A percentile compares a stretch with the other conserved stretches of the same genome.
Evolutionary conservation across 306 rosid species (phyloP).

Genomic region (Fagus sylvatica): DNA sequence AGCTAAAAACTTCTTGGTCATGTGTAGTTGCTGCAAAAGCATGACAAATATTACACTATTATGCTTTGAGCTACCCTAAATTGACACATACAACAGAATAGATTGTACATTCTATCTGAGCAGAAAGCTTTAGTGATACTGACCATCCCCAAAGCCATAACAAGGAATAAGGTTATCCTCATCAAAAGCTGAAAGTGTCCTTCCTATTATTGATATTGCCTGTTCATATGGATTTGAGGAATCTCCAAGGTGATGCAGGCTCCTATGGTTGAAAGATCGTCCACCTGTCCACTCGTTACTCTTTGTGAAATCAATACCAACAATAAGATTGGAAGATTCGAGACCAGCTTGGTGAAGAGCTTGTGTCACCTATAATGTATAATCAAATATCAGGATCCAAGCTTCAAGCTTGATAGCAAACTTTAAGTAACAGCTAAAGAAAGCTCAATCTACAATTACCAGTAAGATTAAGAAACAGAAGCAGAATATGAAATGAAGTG

Average conservation of each 20-base stretch:
- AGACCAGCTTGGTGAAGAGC: constrained; percentile 38
- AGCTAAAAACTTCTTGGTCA: constrained; percentile 35
- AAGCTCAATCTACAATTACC: neutral
- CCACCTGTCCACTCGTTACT: constrained; percentile 42
- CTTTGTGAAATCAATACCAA: constrained; percentile 40
- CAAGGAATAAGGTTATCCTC: constrained; percentile 41
- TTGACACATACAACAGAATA: neutral
- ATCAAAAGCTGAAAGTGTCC: constrained; percentile 30
- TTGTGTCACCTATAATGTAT: constrained; percentile 25
- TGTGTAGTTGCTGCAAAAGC: constrained; percentile 27
- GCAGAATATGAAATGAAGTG: neutral
- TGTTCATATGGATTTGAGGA: constrained; percentile 34
- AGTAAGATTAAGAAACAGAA: neutral
- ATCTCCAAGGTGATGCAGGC: constrained; percentile 36
- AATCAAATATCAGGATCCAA: neutral
- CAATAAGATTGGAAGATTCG: constrained; percentile 30
- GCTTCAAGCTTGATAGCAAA: neutral
- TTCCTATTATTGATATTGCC: constrained; percentile 37
- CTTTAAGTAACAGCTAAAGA: neutral
- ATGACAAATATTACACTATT: neutral
- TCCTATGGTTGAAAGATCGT: constrained; percentile 25
- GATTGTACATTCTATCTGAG: neutral
- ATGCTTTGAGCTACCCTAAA: neutral
- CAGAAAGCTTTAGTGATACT: constrained; percentile 10
- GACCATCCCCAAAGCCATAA: constrained; percentile 40